phyloP scores from a whole-genome alignment of 1,139 yeast genomes.

The Blastobotrys buckinghamii region DNA sequence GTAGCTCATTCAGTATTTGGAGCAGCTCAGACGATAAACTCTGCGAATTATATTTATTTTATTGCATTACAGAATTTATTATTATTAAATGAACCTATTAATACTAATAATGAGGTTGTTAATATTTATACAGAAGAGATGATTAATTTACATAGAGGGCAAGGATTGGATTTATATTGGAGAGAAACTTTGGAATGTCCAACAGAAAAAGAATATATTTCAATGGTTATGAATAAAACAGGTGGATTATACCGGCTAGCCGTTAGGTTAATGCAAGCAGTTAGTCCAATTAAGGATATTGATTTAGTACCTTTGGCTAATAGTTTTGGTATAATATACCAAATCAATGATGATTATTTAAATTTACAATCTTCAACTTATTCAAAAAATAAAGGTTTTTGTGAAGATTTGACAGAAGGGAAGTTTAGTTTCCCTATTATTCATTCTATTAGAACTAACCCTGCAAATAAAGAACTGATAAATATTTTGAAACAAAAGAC shows the following conservation, averaged over 20 bases:
- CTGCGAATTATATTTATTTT: constrained; percentile 80
- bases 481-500: constrained; percentile 38
- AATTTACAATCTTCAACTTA: constrained; percentile 52
- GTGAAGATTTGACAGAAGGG: constrained; percentile 87
- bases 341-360: constrained; percentile 74
- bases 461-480: constrained; percentile 36
- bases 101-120: constrained; percentile 13
- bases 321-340: constrained; percentile 74
- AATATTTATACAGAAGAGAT: constrained; percentile 47
- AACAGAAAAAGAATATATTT: constrained; percentile 56
- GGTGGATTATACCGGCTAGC: constrained; percentile 82
- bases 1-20: constrained; percentile 78
- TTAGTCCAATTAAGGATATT: constrained; percentile 16
- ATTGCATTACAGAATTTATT: constrained; percentile 52
- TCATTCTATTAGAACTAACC: constrained; percentile 46
- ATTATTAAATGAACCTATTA: constrained; percentile 21
- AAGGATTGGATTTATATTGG: constrained; percentile 86
- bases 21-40: constrained; percentile 69
- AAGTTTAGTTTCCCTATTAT: constrained; percentile 80
- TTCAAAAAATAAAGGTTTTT: constrained; percentile 65
- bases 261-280: constrained; percentile 52
- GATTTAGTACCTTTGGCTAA: constrained; percentile 59
- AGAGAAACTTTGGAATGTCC: constrained; percentile 66
- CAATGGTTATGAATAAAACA: constrained; percentile 84
- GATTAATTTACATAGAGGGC: constrained; percentile 79